These are phyloP conservation scores for Globisporangium lucens DNA, from an alignment of 352 stramenopile genomes.

Conservation along the genomic window DNA sequence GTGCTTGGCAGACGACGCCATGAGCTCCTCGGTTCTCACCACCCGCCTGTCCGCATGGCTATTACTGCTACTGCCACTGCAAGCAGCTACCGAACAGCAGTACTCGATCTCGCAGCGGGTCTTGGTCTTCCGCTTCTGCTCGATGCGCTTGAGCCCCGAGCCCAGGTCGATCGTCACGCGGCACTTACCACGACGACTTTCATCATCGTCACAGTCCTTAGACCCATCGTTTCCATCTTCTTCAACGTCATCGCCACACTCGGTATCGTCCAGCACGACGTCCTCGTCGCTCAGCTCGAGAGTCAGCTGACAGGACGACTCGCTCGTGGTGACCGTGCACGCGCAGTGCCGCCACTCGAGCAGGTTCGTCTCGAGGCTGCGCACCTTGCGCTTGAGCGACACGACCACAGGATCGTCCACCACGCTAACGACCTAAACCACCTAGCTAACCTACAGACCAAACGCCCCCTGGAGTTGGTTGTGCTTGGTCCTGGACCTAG, in stretches of 20 bases:
- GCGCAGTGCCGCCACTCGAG: conserved; percentile 63
- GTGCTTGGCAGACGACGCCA: conserved; percentile 62
- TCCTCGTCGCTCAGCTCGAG: conserved; percentile 35
- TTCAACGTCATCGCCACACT: background rate
- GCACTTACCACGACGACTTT: conserved; percentile 13
- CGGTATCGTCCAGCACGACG: conserved; percentile 17
- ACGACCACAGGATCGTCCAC: conserved; percentile 18
- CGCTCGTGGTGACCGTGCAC: conserved; percentile 38
- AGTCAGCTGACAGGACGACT: conserved; percentile 26
- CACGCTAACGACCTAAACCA: background rate
- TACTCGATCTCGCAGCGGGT: conserved; percentile 56
- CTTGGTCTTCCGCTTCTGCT: conserved; percentile 58
- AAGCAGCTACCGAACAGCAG: background rate
- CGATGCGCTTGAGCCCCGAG: conserved; percentile 38
- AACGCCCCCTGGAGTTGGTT: too few species aligned
- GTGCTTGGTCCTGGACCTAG: too few species aligned
- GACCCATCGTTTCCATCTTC: background rate
- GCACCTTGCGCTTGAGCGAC: conserved; percentile 61
- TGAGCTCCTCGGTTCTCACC: conserved; percentile 50
- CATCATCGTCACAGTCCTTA: background rate
- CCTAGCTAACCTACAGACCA: too few species aligned
- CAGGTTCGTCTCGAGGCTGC: conserved; percentile 51
- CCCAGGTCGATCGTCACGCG: conserved; percentile 40
- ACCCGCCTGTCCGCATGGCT: background rate
- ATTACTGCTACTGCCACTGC: background rate